Evolutionary conservation across 208 protist genomes (phyloP).

Genomic region (Leishmania arabica): DNA sequence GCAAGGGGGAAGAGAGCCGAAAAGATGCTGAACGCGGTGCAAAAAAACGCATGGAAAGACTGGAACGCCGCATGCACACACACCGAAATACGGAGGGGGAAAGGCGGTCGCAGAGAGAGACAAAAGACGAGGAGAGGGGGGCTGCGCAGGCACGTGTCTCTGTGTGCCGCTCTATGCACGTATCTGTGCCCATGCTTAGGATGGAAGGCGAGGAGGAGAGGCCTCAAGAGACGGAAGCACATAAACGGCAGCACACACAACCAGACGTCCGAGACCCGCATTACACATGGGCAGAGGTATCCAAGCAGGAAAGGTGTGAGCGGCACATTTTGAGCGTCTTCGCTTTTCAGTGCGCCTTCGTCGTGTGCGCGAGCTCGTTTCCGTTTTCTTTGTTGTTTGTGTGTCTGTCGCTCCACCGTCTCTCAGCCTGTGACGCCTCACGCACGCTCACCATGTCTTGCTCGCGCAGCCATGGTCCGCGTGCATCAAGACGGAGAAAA

Average conservation of each 20-base stretch:
- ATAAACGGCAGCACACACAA: background rate
- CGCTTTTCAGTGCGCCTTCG: background rate
- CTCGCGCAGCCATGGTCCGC: background rate
- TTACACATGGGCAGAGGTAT: background rate
- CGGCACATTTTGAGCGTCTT: background rate
- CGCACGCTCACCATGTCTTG: background rate
- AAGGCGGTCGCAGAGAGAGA: background rate
- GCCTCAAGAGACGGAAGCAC: background rate
- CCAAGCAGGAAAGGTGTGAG: background rate
- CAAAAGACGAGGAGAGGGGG: background rate
- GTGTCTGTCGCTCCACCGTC: background rate
- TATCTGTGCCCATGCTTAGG: background rate
- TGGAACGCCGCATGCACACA: background rate
- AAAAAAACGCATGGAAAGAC: conserved; percentile 1
- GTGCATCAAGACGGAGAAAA: conserved; percentile 20
- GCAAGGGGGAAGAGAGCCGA: background rate
- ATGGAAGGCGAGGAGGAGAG: background rate
- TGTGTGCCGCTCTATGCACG: background rate
- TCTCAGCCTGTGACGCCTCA: background rate
- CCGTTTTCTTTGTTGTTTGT: background rate
- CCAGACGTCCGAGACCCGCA: background rate
- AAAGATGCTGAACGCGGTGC: background rate
- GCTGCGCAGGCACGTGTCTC: background rate
- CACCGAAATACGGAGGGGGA: background rate
- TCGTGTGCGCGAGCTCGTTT: background rate